Base-by-base conservation (phyloP, 2,329 filamentous ascomycete species). In the Cercospora zeae-maydis region DNA sequence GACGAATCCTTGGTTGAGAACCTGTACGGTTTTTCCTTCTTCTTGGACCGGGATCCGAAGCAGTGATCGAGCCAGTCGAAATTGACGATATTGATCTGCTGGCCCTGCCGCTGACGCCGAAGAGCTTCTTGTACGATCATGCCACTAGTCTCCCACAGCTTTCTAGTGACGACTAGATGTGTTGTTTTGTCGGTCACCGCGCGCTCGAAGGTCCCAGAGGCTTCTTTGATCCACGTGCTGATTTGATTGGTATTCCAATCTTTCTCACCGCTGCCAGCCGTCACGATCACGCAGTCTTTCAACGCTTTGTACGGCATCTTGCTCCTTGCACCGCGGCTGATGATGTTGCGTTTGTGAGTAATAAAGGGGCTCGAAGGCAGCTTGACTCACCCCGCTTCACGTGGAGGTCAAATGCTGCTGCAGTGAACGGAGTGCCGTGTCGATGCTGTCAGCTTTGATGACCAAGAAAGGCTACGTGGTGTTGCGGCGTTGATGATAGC, bases 111-210 rank as follows among this genome's bases (percentile, higher is more conserved):
- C 56, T 61, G 62, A 39, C 60, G 54, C 24, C 42, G 19, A n/a
- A 67, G 16, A 1, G 63, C 64, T 19, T 63, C 61, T 47, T 65
- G 45, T 13, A 69, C 51, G 21, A 63, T 11, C 11, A 30, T 31
- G 51, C 59, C 58, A 21, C 65, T 52, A 1, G 58, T 56, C 4
- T 60, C 63, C 75, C 86, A 92, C 14, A 87, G 83, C 34, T 86
- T 81, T 55, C 83, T 78, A 0, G 85, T 86, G 59, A 86, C 84
- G 21, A 96, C 81, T 0, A 96, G 78, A 75, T 96, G 92, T 0
- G 92, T 96, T 9, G 88, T 84, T 0, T 78, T 70, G 4, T 67
- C 63, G 27, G 79, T 80, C 27, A 92, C 76, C 0, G 80, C 76
- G 16, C 91, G 75, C 0, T 80, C 75, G 1, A 78, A 73, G 0